Conservation (phyloP, 257 asterid genomes). For the Scutellaria baicalensis region DNA sequence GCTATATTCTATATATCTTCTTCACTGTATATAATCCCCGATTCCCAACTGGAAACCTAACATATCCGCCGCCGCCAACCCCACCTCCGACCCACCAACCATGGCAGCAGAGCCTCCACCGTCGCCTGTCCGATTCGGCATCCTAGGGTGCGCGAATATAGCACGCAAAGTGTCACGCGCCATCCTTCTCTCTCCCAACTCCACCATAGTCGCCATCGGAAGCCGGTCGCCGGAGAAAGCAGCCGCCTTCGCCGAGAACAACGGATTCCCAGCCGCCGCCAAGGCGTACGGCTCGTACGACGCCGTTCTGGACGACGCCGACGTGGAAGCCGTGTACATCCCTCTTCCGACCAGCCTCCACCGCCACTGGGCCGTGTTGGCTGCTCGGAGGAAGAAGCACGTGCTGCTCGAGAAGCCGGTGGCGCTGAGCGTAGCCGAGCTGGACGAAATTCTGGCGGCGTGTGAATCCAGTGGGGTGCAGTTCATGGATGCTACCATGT, state of each 20-base stretch:
- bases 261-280: conserved; percentile 37
- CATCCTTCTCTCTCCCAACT: conserved; percentile 31
- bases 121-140: conserved; percentile 30
- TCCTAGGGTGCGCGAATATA: conserved; percentile 41
- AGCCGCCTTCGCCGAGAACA: conserved; percentile 23
- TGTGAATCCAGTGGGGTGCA: conserved; percentile 42
- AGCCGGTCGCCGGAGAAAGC: conserved; percentile 47
- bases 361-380: conserved; percentile 37
- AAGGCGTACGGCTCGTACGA: conserved; percentile 37
- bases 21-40: too few relatives aligned
- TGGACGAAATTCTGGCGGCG: conserved; percentile 33
- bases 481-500: conserved; percentile 48
- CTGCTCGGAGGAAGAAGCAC: conserved; percentile 42
- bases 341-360: conserved; percentile 52
- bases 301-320: conserved; percentile 38
- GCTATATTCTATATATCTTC: too few relatives aligned
- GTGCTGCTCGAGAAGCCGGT: conserved; percentile 50
- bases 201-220: conserved; percentile 41
- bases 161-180: conserved; percentile 48
- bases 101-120: conserved; percentile 24
- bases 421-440: too few relatives aligned
- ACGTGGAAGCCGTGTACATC: conserved; percentile 43
- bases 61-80: too few relatives aligned
- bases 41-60: too few relatives aligned
- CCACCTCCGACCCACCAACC: neutral